phyloP scores from a whole-genome alignment of 768 basidiomycete genomes.

The Naganishia friedmannii region DNA sequence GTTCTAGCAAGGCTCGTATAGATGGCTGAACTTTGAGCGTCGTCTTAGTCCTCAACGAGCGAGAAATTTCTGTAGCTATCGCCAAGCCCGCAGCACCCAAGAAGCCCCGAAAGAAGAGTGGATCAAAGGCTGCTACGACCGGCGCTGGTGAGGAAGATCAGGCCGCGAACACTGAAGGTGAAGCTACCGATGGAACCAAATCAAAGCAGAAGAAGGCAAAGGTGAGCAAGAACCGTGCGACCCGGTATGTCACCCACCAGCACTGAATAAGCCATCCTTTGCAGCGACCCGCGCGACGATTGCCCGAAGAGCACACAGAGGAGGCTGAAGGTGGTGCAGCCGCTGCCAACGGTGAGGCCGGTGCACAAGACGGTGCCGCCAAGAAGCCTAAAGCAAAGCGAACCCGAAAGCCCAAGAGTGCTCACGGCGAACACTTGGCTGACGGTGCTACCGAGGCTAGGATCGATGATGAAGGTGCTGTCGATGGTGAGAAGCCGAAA shows the following conservation, averaged over 20 bases:
- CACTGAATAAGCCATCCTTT: too few relatives aligned
- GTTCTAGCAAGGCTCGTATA: neutral
- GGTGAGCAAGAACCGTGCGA: neutral
- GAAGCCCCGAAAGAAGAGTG: slow-evolving; percentile 32
- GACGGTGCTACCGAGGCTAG: slow-evolving; percentile 34
- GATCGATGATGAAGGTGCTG: slow-evolving; percentile 41
- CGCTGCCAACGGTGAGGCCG: slow-evolving; percentile 32
- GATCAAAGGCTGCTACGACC: slow-evolving; percentile 31
- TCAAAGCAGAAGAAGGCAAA: slow-evolving; percentile 32
- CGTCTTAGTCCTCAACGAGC: slow-evolving; percentile 43
- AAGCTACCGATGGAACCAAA: slow-evolving; percentile 23
- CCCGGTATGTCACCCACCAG: too few relatives aligned
- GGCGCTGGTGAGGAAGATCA: slow-evolving; percentile 28
- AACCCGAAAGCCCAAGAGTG: slow-evolving; percentile 35
- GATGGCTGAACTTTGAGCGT: neutral
- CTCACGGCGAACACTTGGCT: slow-evolving; percentile 16
- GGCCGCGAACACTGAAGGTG: slow-evolving; percentile 33
- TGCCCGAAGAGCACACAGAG: slow-evolving; percentile 46
- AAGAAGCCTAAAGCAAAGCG: slow-evolving; percentile 35
- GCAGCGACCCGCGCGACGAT: slow-evolving; percentile 38
- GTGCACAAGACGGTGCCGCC: slow-evolving; percentile 22
- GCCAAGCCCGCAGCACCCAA: slow-evolving; percentile 30
- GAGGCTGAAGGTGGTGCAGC: slow-evolving; percentile 41
- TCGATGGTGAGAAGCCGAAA: slow-evolving; percentile 30
- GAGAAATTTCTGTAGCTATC: slow-evolving; percentile 52